Conservation (phyloP, 768 basidiomycete species). For the Crepidotus variabilis region DNA sequence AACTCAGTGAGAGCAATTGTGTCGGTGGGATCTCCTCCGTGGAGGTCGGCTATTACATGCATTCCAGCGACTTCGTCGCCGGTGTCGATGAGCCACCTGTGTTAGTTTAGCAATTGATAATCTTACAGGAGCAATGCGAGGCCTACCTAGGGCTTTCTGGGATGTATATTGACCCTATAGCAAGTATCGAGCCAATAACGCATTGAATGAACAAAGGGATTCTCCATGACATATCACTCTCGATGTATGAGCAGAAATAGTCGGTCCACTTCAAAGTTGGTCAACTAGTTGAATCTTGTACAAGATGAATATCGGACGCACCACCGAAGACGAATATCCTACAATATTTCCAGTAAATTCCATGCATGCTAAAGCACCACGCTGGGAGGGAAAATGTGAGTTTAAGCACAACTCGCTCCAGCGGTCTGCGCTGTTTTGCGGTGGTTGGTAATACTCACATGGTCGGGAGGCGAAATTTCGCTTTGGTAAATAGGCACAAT, state of each 20-base stretch:
- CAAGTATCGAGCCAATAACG: conserved; percentile 78
- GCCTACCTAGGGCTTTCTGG: conserved; percentile 85
- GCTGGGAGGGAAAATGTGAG: conserved; percentile 32
- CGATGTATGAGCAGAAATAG: conserved; percentile 88
- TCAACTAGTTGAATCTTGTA: background rate
- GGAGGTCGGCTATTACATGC: conserved; percentile 82
- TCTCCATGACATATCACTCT: conserved; percentile 87
- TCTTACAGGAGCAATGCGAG: conserved; percentile 16
- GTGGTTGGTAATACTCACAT: conserved; percentile 45
- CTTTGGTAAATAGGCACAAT: conserved; percentile 95
- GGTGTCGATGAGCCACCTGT: conserved; percentile 86
- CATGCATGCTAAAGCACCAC: conserved; percentile 90
- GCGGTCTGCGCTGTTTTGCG: background rate
- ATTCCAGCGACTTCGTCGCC: conserved; percentile 82
- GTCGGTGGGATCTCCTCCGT: conserved; percentile 75
- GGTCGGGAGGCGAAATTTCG: conserved; percentile 90
- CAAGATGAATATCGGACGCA: conserved; percentile 35
- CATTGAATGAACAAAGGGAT: conserved; percentile 87
- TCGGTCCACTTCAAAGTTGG: conserved; percentile 70
- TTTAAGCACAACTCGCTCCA: too few species aligned
- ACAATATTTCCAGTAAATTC: conserved; percentile 93
- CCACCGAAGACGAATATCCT: conserved; percentile 88
- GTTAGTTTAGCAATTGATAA: conserved; percentile 15
- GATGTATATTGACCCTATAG: conserved; percentile 74
- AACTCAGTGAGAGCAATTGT: conserved; percentile 77